Evolutionary conservation across 2,329 filamentous ascomycete genomes (phyloP).

Genomic region (Neonectria faginata): DNA sequence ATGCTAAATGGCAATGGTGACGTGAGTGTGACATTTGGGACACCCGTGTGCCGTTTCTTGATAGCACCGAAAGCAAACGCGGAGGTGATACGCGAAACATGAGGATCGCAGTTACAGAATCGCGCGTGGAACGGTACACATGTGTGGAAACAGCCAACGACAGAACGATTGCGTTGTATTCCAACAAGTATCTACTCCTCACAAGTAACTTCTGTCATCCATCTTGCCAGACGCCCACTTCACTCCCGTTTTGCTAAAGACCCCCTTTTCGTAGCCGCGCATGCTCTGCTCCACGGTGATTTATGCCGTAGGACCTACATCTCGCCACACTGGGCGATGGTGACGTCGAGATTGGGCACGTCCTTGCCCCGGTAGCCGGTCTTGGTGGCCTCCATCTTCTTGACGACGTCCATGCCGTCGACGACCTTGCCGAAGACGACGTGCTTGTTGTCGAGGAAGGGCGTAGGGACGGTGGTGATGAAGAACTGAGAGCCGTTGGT

Average conservation of each 20-base stretch:
- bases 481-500: constrained; percentile 98
- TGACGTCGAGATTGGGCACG: constrained; percentile 85
- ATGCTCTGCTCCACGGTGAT: not conserved
- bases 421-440: constrained; percentile 94
- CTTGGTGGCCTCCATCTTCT: constrained; percentile 92
- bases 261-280: not conserved
- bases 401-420: constrained; percentile 89
- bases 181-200: constrained; percentile 37
- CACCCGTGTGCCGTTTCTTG: constrained; percentile 3
- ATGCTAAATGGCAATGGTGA: constrained; percentile 5
- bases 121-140: constrained; percentile 31
- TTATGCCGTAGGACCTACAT: constrained; percentile 68
- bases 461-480: constrained; percentile 89
- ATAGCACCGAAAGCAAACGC: constrained; percentile 10
- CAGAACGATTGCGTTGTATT: constrained; percentile 26
- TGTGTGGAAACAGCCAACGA: constrained; percentile 34
- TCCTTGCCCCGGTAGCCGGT: constrained; percentile 80
- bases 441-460: constrained; percentile 92
- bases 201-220: constrained; percentile 9
- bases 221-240: not conserved
- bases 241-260: not conserved
- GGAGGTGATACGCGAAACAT: constrained; percentile 7
- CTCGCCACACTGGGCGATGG: constrained; percentile 89
- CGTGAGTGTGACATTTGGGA: constrained; percentile 2
- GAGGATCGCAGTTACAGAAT: constrained; percentile 15